Percentiles rank a stretch among this genome's conserved stretches.
Evolutionary conservation across 2,329 filamentous ascomycete species (phyloP).

Genomic region (Shiraia sp.): DNA sequence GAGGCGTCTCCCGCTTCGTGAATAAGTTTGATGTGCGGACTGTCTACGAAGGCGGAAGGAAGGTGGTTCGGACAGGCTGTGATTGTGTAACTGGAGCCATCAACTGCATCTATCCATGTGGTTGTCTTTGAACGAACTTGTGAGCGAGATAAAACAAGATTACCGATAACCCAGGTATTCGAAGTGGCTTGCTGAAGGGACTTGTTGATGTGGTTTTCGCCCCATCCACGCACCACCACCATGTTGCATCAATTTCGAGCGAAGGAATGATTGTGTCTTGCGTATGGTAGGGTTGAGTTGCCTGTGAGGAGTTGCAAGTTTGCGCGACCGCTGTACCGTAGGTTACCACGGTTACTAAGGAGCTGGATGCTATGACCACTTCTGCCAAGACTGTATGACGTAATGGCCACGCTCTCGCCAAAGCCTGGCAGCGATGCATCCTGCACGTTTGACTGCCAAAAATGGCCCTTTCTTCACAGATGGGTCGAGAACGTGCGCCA

Average conservation of each 20-base stretch:
- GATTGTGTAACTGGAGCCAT: conserved; percentile 13
- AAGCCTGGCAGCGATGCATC: no score
- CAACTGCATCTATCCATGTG: conserved; percentile 10
- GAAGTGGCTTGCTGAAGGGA: conserved; percentile 12
- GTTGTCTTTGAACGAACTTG: conserved; percentile 4
- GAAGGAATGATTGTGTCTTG: not conserved
- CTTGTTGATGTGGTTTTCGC: conserved; percentile 11
- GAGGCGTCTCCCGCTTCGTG: conserved; percentile 24
- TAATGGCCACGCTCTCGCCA: not conserved
- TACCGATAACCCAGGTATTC: conserved; percentile 13
- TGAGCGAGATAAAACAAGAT: conserved; percentile 8
- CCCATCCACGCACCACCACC: conserved; percentile 2
- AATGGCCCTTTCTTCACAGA: no score
- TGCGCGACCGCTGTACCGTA: not conserved
- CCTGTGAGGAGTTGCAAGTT: not conserved
- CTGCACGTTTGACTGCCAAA: no score
- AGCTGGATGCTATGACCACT: not conserved
- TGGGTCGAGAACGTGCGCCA: no score
- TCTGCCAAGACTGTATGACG: not conserved
- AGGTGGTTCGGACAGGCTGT: not conserved
- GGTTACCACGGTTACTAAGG: no score
- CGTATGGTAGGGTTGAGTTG: not conserved
- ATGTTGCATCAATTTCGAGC: not conserved
- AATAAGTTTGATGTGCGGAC: conserved; percentile 15
- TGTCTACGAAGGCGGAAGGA: conserved; percentile 4